Percentiles rank a stretch among this genome's conserved stretches.
These are phyloP conservation scores for Thuja plicata DNA, from an alignment of 83 land plant genomes.

Conservation along the genomic window DNA sequence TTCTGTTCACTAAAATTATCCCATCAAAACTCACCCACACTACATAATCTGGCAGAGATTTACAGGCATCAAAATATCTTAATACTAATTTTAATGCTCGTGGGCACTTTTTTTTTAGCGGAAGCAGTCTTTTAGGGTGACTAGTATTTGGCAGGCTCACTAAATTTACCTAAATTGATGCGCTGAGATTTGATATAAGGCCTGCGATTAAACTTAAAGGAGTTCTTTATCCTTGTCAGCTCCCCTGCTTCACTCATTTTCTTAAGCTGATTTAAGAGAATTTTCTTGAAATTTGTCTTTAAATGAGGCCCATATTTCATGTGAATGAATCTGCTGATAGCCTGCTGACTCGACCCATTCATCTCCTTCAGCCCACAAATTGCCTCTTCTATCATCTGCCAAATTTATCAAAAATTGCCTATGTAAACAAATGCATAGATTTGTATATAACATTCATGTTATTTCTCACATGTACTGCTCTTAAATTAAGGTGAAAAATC, in stretches of 20 bases:
- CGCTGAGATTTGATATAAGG: not conserved
- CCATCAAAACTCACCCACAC: no score
- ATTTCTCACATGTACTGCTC: no score
- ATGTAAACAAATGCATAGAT: no score
- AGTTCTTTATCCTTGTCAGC: not conserved
- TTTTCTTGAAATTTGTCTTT: constrained; percentile 35
- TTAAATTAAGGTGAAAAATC: no score
- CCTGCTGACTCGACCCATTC: constrained; percentile 34
- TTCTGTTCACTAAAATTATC: no score
- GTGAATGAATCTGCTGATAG: constrained; percentile 33
- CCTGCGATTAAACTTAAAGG: not conserved
- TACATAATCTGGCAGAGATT: no score
- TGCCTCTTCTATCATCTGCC: constrained; percentile 17
- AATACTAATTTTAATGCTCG: no score
- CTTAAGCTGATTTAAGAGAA: constrained; percentile 1
- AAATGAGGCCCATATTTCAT: constrained; percentile 30
- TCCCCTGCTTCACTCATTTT: not conserved
- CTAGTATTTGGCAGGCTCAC: not conserved
- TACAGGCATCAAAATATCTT: no score
- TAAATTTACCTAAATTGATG: not conserved
- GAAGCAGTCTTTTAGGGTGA: not conserved
- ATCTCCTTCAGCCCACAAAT: constrained; percentile 32
- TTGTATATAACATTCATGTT: no score
- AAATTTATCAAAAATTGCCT: not conserved
- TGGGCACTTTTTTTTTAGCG: no score